Evolutionary conservation across 108 stramenopile species (phyloP).

Genomic region (Skeletonema marinoi): DNA sequence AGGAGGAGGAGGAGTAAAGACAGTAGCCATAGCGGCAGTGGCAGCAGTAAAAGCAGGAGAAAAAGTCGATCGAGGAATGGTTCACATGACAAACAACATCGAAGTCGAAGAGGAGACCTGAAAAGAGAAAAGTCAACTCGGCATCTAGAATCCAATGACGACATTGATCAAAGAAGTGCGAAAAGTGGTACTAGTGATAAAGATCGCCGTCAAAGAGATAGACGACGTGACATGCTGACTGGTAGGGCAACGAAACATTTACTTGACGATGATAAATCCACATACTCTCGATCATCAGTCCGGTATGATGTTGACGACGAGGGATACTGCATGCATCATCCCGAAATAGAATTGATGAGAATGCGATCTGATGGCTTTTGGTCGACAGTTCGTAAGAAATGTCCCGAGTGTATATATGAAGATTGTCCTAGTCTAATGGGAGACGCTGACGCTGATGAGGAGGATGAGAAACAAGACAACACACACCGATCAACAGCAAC

Average conservation of each 20-base stretch:
- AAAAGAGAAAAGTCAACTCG: background rate
- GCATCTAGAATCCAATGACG: background rate
- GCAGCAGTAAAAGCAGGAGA: background rate
- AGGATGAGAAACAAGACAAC: background rate
- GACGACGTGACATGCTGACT: constrained; percentile 1
- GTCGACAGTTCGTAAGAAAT: constrained; percentile 40
- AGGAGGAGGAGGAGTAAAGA: too few species aligned
- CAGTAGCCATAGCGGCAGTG: background rate
- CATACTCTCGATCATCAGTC: background rate
- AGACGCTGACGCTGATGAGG: background rate
- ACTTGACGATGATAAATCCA: background rate
- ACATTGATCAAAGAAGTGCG: background rate
- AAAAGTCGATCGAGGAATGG: background rate
- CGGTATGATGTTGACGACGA: constrained; percentile 5
- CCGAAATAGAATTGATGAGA: constrained; percentile 34
- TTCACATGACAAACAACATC: background rate
- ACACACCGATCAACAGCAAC: background rate
- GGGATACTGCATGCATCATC: constrained; percentile 38
- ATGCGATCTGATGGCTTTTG: constrained; percentile 13
- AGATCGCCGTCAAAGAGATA: background rate
- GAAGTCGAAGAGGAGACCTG: too few species aligned
- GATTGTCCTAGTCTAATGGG: constrained; percentile 33
- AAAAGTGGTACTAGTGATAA: background rate
- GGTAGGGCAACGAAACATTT: background rate
- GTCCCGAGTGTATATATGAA: constrained; percentile 45